Evolutionary conservation across 139 green algal species (phyloP), one percentile per base, ranked within the genome.

Genomic region (Picochlorum sp.): DNA sequence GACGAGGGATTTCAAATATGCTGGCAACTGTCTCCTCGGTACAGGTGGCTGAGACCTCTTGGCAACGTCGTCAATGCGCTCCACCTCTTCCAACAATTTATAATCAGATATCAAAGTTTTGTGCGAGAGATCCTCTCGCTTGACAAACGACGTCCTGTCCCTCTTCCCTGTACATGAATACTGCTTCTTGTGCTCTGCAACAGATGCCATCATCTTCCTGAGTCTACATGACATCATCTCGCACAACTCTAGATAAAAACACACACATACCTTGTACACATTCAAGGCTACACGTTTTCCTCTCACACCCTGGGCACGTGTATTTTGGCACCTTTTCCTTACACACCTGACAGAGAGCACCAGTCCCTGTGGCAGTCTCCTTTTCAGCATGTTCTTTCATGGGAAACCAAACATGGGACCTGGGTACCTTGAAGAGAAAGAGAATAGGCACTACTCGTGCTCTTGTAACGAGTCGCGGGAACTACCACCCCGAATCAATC

Each of bases 121-220:
- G 28, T 77, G 65, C 38, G 71, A 57, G 45, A 72, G 66, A 3
- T 62, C 31, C 34, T 49, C 60, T 24, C 71, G 49, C 9, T 64
- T 58, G n/a, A 80, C 62, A 64, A 77, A 80, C 1, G 54, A 74
- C 18, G 75, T 77, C 28, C 66, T 54, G 74, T 81, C 62, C 24
- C 75, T 50, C 57, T 81, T 77, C 56, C 75, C 75, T 23, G 24
- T 68, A 62, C 75, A 81, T 2, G 34, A 51, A 7, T 24, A 59
- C 16, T 54, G 23, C 31, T 60, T 66, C 60, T 81, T 81, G 65
- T 81, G 75, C 13, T 61, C 69, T 54, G 47, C 47, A 54, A 4
- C 0, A 41, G 7, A 9, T 13, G 34, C 5, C 8, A 41, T 41
- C 34, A 41, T 41, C 34, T 11, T 41, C 34, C 34, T 30, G 28